These are phyloP conservation scores for Lentinula guzmanii DNA, from an alignment of 768 basidiomycete species.

Conservation along the genomic window DNA sequence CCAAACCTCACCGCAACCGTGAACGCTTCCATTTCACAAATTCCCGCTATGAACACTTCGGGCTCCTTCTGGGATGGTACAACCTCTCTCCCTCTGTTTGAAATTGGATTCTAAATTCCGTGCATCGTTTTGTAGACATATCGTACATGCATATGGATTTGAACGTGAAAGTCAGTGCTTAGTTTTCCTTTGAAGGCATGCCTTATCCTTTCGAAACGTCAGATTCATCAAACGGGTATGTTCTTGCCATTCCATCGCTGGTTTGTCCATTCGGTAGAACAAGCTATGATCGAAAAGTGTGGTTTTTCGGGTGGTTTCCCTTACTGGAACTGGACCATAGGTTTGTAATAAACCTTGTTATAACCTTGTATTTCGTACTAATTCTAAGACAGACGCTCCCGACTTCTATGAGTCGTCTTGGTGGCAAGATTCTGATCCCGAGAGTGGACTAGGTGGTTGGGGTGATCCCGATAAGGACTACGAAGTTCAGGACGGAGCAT, in stretches of 20 bases:
- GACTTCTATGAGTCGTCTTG: constrained; percentile 11
- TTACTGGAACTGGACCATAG: constrained; percentile 20
- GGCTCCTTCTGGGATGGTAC: constrained; percentile 16
- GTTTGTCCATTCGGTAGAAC: constrained; percentile 12
- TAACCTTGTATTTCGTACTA: neutral
- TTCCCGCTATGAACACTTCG: constrained; percentile 13
- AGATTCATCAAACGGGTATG: constrained; percentile 16
- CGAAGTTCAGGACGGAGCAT: constrained; percentile 17
- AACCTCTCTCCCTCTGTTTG: neutral
- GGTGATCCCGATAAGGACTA: constrained; percentile 14
- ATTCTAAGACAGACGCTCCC: neutral
- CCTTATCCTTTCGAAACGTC: no score
- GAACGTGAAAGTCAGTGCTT: neutral
- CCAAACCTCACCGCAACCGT: constrained; percentile 2
- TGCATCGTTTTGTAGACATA: constrained; percentile 4
- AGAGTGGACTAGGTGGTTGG: constrained; percentile 16
- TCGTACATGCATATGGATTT: constrained; percentile 16
- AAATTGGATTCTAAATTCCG: no score
- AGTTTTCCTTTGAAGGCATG: no score
- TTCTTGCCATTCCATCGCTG: constrained; percentile 20
- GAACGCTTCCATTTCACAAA: constrained; percentile 4
- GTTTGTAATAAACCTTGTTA: constrained; percentile 2
- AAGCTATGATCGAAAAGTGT: constrained; percentile 10
- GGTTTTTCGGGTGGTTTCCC: constrained; percentile 12
- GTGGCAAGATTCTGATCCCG: constrained; percentile 13